phyloP scores from a whole-genome alignment of 2,329 filamentous ascomycete genomes.

The Colletotrichum limetticola region DNA sequence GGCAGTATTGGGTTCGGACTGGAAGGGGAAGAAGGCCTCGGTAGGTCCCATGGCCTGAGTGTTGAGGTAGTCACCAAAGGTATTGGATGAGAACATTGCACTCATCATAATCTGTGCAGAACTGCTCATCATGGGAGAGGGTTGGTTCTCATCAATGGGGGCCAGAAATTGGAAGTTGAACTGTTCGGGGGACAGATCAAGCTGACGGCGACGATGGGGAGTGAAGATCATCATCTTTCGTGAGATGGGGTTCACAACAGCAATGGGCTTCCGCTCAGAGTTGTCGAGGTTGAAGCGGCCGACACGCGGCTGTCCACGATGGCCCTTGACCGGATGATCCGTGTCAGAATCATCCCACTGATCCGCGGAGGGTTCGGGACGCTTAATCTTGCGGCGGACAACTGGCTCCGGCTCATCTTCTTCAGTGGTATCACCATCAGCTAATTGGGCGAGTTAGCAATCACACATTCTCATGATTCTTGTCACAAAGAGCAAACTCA shows the following conservation, averaged over 20 bases:
- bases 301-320: slow-evolving; percentile 63
- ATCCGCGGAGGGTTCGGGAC: slow-evolving; percentile 44
- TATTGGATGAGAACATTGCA: slow-evolving; percentile 70
- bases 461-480: not conserved
- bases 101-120: slow-evolving; percentile 83
- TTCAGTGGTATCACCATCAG: slow-evolving; percentile 71
- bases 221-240: slow-evolving; percentile 74
- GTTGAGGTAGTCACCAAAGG: slow-evolving; percentile 67
- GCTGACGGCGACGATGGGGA: slow-evolving; percentile 57
- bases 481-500: slow-evolving; percentile 53
- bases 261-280: slow-evolving; percentile 66
- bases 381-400: slow-evolving; percentile 59
- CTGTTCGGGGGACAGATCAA: slow-evolving; percentile 66
- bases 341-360: slow-evolving; percentile 59
- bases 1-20: slow-evolving; percentile 66
- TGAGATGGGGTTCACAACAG: slow-evolving; percentile 66
- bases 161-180: slow-evolving; percentile 58
- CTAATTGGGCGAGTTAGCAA: slow-evolving; percentile 45
- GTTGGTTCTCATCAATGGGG: slow-evolving; percentile 49
- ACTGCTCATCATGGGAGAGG: slow-evolving; percentile 71
- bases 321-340: slow-evolving; percentile 57
- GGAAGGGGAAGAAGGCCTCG: slow-evolving; percentile 80
- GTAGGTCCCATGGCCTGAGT: slow-evolving; percentile 77
- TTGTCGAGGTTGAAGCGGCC: slow-evolving; percentile 66
- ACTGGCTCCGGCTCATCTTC: slow-evolving; percentile 66